Evolutionary conservation across 352 stramenopile species (phyloP), one percentile per base, ranked within the genome.

Genomic region (Phytophthora lateralis): DNA sequence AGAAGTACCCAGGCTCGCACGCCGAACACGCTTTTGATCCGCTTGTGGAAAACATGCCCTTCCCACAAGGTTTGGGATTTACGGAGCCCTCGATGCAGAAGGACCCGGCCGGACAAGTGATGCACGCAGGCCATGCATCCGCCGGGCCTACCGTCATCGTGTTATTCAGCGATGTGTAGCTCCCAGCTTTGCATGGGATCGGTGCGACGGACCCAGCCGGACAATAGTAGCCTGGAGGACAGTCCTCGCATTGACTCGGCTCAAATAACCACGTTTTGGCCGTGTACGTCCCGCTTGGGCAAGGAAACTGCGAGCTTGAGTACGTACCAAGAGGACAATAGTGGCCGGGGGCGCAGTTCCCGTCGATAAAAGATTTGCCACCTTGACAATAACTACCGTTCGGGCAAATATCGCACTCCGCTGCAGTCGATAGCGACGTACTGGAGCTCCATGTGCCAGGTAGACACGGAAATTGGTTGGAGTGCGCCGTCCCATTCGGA

Each of bases 271-370:
- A 89, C 15, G 82, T 94, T 15, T 86, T 82, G 8, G 79, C 44
- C 1, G 82, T 91, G 73, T 87, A 97, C 2, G 77, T 96, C 15
- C 93, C 93, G 4, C 73, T 88, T 18, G 88, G 88, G 37, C 93
- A 98, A 11, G 88, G 89, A 37, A 84, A 96, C 38, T 82, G 75
- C 6, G 75, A 88, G 6, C 75, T 60, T 0, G 74, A 82, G 6
- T 74, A 64, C 2, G 93, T 96, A 12, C 76, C 80, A 14, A 95
- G 69, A 10, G 90, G 90, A 63, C 94, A 98, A 56, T 97, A 98
- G 62, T 98, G 73, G 0, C 94, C 94, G 0, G 87, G 48, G 34
- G 77, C 80, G 60, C 86, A 95, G 32, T 52, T 71, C 11, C 84
- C 86, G 46, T 95, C 86, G 30, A 93, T 80, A 41, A 73, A 82